Conservation (phyloP, 768 basidiomycete species). For the Clitopilus hobsonii region DNA sequence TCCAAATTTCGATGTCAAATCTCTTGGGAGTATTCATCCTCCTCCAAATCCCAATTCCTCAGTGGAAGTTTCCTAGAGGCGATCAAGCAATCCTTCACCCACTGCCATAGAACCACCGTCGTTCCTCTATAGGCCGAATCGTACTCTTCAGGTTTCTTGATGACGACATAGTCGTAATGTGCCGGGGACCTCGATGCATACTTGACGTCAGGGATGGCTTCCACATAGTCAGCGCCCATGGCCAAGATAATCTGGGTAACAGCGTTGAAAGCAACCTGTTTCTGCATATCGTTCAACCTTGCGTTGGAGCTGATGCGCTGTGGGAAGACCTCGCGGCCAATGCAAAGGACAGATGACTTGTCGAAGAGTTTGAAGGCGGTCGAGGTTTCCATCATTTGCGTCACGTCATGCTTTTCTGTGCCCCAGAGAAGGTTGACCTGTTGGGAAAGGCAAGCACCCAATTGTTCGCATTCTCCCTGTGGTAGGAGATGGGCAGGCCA, state of each 20-base stretch:
- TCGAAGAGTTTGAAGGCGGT: constrained; percentile 56
- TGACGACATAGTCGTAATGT: constrained; percentile 59
- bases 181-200: constrained; percentile 30
- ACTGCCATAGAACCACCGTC: constrained; percentile 49
- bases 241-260: constrained; percentile 66
- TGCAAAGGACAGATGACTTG: constrained; percentile 51
- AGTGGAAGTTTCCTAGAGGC: constrained; percentile 47
- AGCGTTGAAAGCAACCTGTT: constrained; percentile 35
- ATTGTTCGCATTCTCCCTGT: constrained; percentile 48
- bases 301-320: constrained; percentile 20
- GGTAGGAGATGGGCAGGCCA: constrained; percentile 61
- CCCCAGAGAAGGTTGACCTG: constrained; percentile 48
- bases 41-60: constrained; percentile 19
- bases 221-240: constrained; percentile 74
- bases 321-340: constrained; percentile 55
- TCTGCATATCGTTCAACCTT: constrained; percentile 24
- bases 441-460: constrained; percentile 35
- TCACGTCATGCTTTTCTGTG: constrained; percentile 43
- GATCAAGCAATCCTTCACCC: constrained; percentile 78
- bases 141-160: constrained; percentile 41
- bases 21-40: neutral
- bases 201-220: constrained; percentile 50
- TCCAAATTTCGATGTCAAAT: neutral
- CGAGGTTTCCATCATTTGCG: constrained; percentile 52
- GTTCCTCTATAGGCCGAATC: constrained; percentile 18